A percentile compares a stretch with the other conserved stretches of the same genome.
These are phyloP conservation scores for Phanerochaete sordida DNA, from an alignment of 768 basidiomycete genomes.

Conservation along the genomic window DNA sequence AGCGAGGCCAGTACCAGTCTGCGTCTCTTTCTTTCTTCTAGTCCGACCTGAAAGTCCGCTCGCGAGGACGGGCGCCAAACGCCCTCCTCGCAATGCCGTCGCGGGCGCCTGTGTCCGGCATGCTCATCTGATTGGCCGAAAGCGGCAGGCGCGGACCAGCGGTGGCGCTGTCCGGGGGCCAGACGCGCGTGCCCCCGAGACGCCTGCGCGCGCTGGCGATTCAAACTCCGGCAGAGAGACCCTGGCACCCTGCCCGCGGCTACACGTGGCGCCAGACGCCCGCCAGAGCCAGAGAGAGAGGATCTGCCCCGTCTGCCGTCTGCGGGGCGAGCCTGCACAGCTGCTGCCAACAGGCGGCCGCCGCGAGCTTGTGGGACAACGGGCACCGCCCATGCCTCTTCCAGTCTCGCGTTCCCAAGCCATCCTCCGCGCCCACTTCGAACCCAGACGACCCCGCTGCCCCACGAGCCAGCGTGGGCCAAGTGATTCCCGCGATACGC, in stretches of 20 bases:
- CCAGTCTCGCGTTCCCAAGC: slow-evolving; percentile 6
- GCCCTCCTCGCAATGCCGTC: neutral
- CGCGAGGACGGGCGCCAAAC: slow-evolving; percentile 1
- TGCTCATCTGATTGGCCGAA: slow-evolving; percentile 7
- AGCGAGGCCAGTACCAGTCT: slow-evolving; percentile 8
- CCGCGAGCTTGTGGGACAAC: no score
- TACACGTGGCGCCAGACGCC: neutral
- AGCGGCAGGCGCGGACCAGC: neutral
- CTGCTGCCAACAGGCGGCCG: no score
- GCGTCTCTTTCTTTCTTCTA: slow-evolving; percentile 7
- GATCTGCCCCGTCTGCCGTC: neutral
- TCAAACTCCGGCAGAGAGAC: neutral
- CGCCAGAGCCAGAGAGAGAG: no score
- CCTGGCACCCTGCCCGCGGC: neutral
- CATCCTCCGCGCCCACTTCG: neutral
- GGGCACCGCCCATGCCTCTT: neutral
- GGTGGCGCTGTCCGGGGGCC: no score
- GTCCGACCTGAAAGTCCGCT: slow-evolving; percentile 16
- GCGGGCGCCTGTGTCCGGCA: slow-evolving; percentile 3
- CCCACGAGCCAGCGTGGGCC: neutral
- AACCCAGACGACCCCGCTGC: slow-evolving; percentile 8
- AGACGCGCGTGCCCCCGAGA: neutral
- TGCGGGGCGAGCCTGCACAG: no score
- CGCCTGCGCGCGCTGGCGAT: neutral
- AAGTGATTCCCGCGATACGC: slow-evolving; percentile 17